These are phyloP conservation scores for Penicillium ochrochloron DNA, from an alignment of 495 filamentous ascomycete species.

Conservation along the genomic window DNA sequence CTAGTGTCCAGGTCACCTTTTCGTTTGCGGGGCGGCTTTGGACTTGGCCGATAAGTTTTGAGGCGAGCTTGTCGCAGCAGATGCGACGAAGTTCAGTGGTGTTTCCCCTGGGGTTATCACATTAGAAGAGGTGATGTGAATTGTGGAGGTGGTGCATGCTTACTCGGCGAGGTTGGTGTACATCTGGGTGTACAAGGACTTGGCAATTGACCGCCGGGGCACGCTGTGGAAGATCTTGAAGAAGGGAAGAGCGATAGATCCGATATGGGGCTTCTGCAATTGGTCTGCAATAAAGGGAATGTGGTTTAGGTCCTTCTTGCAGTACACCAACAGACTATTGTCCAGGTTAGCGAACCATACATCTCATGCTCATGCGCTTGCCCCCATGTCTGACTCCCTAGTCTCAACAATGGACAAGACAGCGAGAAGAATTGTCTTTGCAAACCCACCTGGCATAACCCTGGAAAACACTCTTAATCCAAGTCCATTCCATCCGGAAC, in stretches of 20 bases:
- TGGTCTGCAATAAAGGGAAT: conserved; percentile 35
- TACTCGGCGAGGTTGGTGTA: conserved; percentile 71
- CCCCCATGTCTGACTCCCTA: background rate
- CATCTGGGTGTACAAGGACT: conserved; percentile 68
- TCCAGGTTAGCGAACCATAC: conserved; percentile 27
- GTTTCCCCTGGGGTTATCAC: conserved; percentile 55
- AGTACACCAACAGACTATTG: conserved; percentile 48
- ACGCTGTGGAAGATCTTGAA: conserved; percentile 34
- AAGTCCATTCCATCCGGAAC: conserved; percentile 51
- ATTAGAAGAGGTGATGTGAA: background rate
- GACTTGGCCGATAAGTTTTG: conserved; percentile 60
- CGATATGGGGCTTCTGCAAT: conserved; percentile 8
- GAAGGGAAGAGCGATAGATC: conserved; percentile 9
- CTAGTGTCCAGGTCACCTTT: conserved; percentile 67
- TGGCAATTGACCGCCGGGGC: conserved; percentile 32
- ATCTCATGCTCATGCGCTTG: background rate
- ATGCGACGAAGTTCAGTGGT: conserved; percentile 57
- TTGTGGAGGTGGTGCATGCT: conserved; percentile 25
- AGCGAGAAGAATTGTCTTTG: background rate
- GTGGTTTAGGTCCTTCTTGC: conserved; percentile 36
- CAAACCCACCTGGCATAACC: conserved; percentile 48
- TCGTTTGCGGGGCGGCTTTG: conserved; percentile 53
- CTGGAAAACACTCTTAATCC: conserved; percentile 45
- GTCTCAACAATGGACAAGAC: background rate
- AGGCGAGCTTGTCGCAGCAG: conserved; percentile 63